Evolutionary conservation across 139 green algal species (phyloP), one percentile per base, ranked within the genome.

Genomic region (Tetradesmus obliquus): DNA sequence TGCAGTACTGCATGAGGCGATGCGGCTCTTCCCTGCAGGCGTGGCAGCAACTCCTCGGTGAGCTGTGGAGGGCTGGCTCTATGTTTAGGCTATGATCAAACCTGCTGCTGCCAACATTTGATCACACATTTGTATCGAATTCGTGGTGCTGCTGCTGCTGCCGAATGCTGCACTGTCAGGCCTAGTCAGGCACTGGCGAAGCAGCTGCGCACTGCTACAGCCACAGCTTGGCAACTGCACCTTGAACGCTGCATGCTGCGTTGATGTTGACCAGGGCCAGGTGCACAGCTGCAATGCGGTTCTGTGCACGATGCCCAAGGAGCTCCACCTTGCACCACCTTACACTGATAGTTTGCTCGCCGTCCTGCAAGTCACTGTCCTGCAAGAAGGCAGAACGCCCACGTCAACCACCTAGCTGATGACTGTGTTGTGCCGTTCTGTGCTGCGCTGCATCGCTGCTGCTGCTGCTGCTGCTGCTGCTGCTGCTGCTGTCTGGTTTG

Each of bases 21-120:
- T 91, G 88, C 82, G 88, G 54, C n/a, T 91, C 9, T 91, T 87
- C 32, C 88, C 88, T 55, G 88, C 88, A 54, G 88, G 88, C 3
- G 88, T 91, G 24, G 79, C 79, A 10, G 88, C 88, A 86, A 54
- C 88, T 60, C 79, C 88, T 58, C 51, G 87, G 87, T 90, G 55
- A n/a, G 45, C 15, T 87, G 2, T 13, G 55, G 9, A 51, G 9
- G 22, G 3, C 3, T 82, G 76, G 2, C 66, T 8, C 19, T 15
- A 76, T 2, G 66, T 2, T 19, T 8, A 15, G 19, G 15, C 17
- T 19, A 8, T 15, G 66, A 15, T 8, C 15, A 76, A n/a, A 19
- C 15, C 66, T 76, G 66, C 19, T 76, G 66, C 19, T 76, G 66
- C 15, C 19, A 19, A 19, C 15, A 1, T 76, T 76, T 15, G 19